Conservation (phyloP, 768 basidiomycete genomes). For the Auricularia sp. region DNA sequence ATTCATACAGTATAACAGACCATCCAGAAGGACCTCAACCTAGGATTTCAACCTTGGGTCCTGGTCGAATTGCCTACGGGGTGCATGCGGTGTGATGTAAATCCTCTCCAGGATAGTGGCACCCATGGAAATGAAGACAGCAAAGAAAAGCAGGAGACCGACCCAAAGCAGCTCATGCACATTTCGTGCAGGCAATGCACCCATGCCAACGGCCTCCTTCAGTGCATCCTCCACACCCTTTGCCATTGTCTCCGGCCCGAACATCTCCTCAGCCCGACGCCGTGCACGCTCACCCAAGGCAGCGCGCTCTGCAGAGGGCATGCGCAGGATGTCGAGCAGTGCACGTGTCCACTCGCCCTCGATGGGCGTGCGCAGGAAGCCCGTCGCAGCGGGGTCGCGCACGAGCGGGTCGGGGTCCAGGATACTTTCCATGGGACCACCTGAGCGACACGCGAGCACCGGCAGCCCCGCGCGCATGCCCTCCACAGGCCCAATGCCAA, state of each 20-base stretch:
- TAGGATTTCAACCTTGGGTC: no score
- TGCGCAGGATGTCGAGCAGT: constrained; percentile 44
- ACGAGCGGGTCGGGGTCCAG: constrained; percentile 29
- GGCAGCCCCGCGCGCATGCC: constrained; percentile 89
- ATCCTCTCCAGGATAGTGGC: background rate
- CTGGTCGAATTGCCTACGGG: no score
- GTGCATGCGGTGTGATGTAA: background rate
- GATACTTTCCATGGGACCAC: constrained; percentile 87
- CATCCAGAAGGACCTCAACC: no score
- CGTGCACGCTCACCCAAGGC: constrained; percentile 46
- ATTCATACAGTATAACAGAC: no score
- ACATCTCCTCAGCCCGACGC: constrained; percentile 49
- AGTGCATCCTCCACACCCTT: constrained; percentile 46
- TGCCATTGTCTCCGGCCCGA: constrained; percentile 72
- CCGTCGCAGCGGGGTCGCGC: constrained; percentile 43
- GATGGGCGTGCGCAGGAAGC: constrained; percentile 62
- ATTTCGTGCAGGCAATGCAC: constrained; percentile 20
- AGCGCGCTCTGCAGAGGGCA: constrained; percentile 32
- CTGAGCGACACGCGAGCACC: constrained; percentile 76
- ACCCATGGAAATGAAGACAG: background rate
- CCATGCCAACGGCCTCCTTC: constrained; percentile 45
- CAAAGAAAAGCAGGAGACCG: background rate
- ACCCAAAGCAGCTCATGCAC: background rate
- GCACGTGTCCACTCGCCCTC: constrained; percentile 60
- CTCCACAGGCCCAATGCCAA: constrained; percentile 93